Conservation (phyloP, 257 asterid species). For the Hygrophila difformis region DNA sequence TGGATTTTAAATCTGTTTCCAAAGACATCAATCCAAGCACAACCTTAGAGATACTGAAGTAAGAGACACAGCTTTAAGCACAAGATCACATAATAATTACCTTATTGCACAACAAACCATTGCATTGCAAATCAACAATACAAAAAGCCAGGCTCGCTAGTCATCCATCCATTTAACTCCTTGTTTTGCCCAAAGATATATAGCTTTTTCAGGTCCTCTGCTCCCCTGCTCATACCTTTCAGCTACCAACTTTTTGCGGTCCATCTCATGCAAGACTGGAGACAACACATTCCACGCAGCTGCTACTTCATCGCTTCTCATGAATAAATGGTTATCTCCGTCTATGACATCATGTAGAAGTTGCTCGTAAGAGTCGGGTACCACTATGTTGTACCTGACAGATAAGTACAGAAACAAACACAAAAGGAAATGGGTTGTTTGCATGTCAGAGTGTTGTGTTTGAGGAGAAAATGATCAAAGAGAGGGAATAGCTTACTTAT, state of each 20-base stretch:
- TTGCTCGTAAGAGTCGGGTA: slow-evolving; percentile 43
- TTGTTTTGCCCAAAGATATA: slow-evolving; percentile 40
- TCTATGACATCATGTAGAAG: slow-evolving; percentile 40
- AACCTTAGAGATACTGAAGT: too few relatives aligned
- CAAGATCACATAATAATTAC: not conserved
- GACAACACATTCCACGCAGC: slow-evolving; percentile 39
- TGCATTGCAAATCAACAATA: not conserved
- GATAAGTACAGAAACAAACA: not conserved
- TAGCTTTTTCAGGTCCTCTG: slow-evolving; percentile 35
- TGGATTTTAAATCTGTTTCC: too few relatives aligned
- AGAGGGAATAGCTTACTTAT: slow-evolving; percentile 26
- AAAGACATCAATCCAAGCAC: too few relatives aligned
- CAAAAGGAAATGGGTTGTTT: not conserved
- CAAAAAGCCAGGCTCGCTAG: slow-evolving; percentile 6
- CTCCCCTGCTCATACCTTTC: slow-evolving; percentile 32
- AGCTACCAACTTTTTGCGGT: slow-evolving; percentile 15
- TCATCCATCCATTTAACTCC: slow-evolving; percentile 33
- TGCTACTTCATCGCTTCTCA: slow-evolving; percentile 47
- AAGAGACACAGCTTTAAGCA: too few relatives aligned
- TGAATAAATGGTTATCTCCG: slow-evolving; percentile 44
- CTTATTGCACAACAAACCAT: not conserved
- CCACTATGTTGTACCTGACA: slow-evolving; percentile 33
- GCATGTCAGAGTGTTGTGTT: not conserved
- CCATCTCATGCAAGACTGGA: slow-evolving; percentile 33
- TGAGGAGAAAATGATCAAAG: not conserved